Conservation (phyloP, 768 basidiomycete species). For the Daedaleopsis nitida region DNA sequence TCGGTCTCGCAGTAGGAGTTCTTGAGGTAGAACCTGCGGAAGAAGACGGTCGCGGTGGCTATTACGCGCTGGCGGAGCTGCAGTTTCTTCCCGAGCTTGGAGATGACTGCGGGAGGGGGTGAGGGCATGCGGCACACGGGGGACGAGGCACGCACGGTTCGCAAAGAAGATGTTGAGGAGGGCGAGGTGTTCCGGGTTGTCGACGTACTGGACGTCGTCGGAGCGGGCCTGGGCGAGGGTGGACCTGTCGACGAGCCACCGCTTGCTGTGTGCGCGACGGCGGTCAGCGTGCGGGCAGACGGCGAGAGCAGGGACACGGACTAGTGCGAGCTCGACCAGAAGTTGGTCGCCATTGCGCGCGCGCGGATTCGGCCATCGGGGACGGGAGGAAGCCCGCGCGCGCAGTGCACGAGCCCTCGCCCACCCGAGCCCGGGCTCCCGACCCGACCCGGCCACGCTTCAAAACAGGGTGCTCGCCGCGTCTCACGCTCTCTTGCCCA, state of each 20-base stretch:
- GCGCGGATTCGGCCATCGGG: background rate
- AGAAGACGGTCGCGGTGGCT: slow-evolving; percentile 93
- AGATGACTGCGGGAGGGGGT: slow-evolving; percentile 59
- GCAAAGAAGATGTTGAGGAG: slow-evolving; percentile 89
- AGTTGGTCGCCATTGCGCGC: slow-evolving; percentile 77
- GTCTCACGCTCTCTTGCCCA: slow-evolving; percentile 12
- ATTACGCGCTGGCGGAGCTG: slow-evolving; percentile 86
- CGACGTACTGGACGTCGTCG: slow-evolving; percentile 79
- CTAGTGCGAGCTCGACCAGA: slow-evolving; percentile 92
- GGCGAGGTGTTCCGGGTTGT: slow-evolving; percentile 74
- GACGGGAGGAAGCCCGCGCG: background rate
- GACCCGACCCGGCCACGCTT: slow-evolving; percentile 19
- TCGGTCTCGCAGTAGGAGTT: slow-evolving; percentile 96
- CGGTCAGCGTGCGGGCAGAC: background rate
- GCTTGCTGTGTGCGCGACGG: slow-evolving; percentile 55
- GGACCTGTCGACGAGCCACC: slow-evolving; percentile 88
- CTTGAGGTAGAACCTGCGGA: slow-evolving; percentile 95
- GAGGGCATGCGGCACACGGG: background rate
- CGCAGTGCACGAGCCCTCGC: too few relatives aligned
- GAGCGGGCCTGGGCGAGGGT: slow-evolving; percentile 72
- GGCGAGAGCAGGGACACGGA: slow-evolving; percentile 39
- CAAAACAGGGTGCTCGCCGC: slow-evolving; percentile 19
- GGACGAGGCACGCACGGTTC: slow-evolving; percentile 54
- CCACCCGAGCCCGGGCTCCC: slow-evolving; percentile 5
- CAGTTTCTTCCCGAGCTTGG: slow-evolving; percentile 84